These are phyloP conservation scores for Pyrenophora seminiperda DNA, from an alignment of 2,329 filamentous ascomycete genomes.

Conservation along the genomic window DNA sequence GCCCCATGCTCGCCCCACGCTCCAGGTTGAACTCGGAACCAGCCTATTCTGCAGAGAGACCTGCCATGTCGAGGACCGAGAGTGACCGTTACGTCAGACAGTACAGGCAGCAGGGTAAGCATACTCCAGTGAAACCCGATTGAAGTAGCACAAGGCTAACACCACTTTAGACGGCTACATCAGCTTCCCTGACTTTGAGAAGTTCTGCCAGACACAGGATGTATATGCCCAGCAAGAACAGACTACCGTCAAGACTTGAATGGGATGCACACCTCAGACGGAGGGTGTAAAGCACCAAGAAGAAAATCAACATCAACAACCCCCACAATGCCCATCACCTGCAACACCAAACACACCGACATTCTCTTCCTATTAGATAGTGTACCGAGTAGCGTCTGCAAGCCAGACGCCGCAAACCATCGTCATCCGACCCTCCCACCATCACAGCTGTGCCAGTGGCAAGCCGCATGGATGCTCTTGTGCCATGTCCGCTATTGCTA, in stretches of 20 bases:
- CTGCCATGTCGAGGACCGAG: constrained; percentile 44
- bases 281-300: constrained; percentile 9
- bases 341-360: constrained; percentile 12
- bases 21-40: constrained; percentile 35
- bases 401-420: neutral
- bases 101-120: constrained; percentile 47
- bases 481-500: constrained; percentile 2
- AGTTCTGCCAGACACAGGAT: constrained; percentile 57
- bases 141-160: constrained; percentile 22
- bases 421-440: constrained; percentile 1
- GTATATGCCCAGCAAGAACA: constrained; percentile 39
- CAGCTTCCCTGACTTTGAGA: constrained; percentile 75
- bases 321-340: constrained; percentile 13
- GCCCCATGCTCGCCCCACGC: constrained; percentile 38
- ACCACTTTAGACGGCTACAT: constrained; percentile 62
- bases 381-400: neutral
- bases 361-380: neutral
- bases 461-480: constrained; percentile 1
- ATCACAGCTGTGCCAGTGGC: neutral
- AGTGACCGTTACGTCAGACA: constrained; percentile 47
- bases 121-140: neutral
- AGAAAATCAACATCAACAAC: constrained; percentile 6
- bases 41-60: constrained; percentile 37
- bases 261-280: constrained; percentile 5
- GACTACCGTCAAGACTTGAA: constrained; percentile 43